Evolutionary conservation across 192 early-diverging fungal genomes (phyloP).

Genomic region (Umbelopsis isabellina): DNA sequence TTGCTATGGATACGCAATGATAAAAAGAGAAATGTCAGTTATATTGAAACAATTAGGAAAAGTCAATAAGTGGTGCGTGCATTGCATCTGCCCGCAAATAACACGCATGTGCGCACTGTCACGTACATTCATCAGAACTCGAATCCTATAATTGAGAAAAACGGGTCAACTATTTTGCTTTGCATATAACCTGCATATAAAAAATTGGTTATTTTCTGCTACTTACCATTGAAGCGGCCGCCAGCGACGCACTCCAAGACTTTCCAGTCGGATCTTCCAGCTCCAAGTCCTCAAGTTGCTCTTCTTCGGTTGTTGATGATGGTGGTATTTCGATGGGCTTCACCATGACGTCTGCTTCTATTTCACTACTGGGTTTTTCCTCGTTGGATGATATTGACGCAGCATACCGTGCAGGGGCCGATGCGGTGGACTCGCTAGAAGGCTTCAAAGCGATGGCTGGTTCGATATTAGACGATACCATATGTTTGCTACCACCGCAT

Average conservation of each 20-base stretch:
- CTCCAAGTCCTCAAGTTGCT: conserved; percentile 12
- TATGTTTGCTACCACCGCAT: not conserved
- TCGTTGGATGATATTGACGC: not conserved
- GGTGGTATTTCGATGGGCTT: conserved; percentile 21
- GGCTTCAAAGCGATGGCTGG: not conserved
- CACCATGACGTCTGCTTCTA: not conserved
- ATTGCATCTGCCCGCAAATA: not conserved
- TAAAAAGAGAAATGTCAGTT: not conserved
- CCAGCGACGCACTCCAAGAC: conserved; percentile 22
- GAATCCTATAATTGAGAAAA: conserved; percentile 5
- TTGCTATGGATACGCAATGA: not conserved
- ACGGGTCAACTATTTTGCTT: not conserved
- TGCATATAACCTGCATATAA: not conserved
- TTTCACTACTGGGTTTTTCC: not conserved
- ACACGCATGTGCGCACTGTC: not conserved
- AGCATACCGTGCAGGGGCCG: not conserved
- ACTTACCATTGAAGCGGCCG: conserved; percentile 17
- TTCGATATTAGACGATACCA: conserved; percentile 1
- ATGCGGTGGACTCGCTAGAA: conserved; percentile 3
- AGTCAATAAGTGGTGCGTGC: too few relatives aligned
- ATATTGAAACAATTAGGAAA: too few relatives aligned
- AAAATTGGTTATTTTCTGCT: not conserved
- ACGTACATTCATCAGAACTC: conserved; percentile 12
- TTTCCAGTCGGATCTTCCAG: conserved; percentile 18
- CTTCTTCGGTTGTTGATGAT: conserved; percentile 16